Evolutionary conservation across 306 rosid genomes (phyloP).

Genomic region (Lathyrus oleraceus): DNA sequence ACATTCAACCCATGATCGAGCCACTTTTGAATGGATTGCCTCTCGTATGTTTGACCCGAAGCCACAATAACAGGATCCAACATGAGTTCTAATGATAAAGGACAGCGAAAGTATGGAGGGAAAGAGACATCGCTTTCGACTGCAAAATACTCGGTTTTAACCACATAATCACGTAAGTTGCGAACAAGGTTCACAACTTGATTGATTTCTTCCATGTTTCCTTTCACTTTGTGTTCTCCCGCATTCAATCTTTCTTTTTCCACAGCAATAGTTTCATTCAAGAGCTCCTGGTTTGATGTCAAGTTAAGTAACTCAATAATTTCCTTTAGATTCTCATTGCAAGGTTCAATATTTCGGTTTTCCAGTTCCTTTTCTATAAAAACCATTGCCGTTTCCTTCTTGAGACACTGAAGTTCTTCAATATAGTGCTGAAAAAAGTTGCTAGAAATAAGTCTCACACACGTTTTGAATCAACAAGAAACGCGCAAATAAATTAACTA

Average conservation of each 20-base stretch:
- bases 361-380: slow-evolving; percentile 71
- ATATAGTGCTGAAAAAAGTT: slow-evolving; percentile 62
- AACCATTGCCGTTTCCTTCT: slow-evolving; percentile 67
- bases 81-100: slow-evolving; percentile 86
- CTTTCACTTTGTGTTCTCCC: slow-evolving; percentile 51
- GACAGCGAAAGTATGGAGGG: slow-evolving; percentile 90
- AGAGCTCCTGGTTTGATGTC: slow-evolving; percentile 70
- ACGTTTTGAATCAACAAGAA: slow-evolving; percentile 34
- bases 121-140: slow-evolving; percentile 53
- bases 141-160: slow-evolving; percentile 52
- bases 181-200: slow-evolving; percentile 71
- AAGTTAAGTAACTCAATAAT: slow-evolving; percentile 62
- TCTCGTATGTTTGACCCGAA: slow-evolving; percentile 92
- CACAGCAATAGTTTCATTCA: slow-evolving; percentile 78
- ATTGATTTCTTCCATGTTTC: slow-evolving; percentile 55
- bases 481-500: not conserved
- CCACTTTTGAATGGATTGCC: slow-evolving; percentile 86
- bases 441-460: slow-evolving; percentile 38
- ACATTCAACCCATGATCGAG: slow-evolving; percentile 72
- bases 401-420: slow-evolving; percentile 75
- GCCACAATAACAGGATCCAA: slow-evolving; percentile 93
- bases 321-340: slow-evolving; percentile 55
- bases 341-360: slow-evolving; percentile 52
- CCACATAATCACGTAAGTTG: slow-evolving; percentile 58
- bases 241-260: slow-evolving; percentile 74